Percentiles rank a stretch among this genome's conserved stretches.
Conservation (phyloP, 495 filamentous ascomycete species). For the Hamigera avellanea region DNA sequence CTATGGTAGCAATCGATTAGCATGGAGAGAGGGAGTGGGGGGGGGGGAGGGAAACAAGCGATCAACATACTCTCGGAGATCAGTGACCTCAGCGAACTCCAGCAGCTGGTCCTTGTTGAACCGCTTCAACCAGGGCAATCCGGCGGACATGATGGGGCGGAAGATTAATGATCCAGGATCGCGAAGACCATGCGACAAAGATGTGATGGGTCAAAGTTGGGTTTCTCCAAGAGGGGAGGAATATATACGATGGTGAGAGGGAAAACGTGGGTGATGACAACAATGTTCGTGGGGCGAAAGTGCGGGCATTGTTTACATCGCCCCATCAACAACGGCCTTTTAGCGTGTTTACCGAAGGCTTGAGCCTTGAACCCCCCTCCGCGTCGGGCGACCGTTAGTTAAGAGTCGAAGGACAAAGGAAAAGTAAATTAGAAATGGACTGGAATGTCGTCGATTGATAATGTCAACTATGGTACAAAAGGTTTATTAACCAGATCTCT, state of each 20-base stretch:
- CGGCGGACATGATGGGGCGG: slow-evolving; percentile 43
- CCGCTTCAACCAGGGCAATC: slow-evolving; percentile 61
- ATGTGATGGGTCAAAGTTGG: slow-evolving; percentile 8
- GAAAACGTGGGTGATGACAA: slow-evolving; percentile 16
- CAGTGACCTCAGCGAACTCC: slow-evolving; percentile 61
- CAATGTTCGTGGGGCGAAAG: slow-evolving; percentile 2
- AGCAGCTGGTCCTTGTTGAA: slow-evolving; percentile 76
- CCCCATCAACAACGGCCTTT: slow-evolving; percentile 13
- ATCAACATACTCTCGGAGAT: too few relatives aligned
- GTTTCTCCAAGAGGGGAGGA: slow-evolving; percentile 12
- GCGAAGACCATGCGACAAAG: slow-evolving; percentile 36
- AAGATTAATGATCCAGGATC: slow-evolving; percentile 19
- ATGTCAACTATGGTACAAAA: too few relatives aligned
- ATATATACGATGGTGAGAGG: too few relatives aligned
- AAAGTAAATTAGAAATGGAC: too few relatives aligned
- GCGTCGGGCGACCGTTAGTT: too few relatives aligned
- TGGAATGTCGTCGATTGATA: too few relatives aligned
- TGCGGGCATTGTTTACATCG: slow-evolving; percentile 17
- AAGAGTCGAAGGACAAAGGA: too few relatives aligned
- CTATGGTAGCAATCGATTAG: slow-evolving; percentile 27
- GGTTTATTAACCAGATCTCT: too few relatives aligned
- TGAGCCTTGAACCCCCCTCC: too few relatives aligned
- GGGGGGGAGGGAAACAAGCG: too few relatives aligned
- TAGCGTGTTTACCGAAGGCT: neutral
- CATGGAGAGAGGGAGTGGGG: neutral